Conservation (phyloP, 768 basidiomycete species). For the Suillus subaureus region DNA sequence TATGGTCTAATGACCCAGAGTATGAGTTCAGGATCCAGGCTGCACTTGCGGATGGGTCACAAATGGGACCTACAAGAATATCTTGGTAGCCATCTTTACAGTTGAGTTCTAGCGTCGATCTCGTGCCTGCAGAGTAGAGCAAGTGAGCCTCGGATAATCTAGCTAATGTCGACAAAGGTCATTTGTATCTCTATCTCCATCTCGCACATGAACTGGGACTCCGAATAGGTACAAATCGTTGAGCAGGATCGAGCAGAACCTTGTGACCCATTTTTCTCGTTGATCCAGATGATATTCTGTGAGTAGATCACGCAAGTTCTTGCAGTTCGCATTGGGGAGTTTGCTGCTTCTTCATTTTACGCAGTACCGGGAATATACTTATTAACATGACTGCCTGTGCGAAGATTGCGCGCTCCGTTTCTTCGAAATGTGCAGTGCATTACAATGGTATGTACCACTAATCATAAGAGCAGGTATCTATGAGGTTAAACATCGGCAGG, state of each 20-base stretch:
- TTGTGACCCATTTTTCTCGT: background rate
- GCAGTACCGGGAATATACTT: background rate
- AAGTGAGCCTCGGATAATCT: too few species aligned
- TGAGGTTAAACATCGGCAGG: constrained; percentile 6
- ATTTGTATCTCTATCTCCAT: too few species aligned
- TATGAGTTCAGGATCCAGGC: too few species aligned
- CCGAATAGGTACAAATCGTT: background rate
- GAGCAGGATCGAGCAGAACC: background rate
- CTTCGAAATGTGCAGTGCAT: constrained; percentile 47
- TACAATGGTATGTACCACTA: constrained; percentile 38
- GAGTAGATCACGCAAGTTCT: background rate
- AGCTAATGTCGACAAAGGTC: too few species aligned
- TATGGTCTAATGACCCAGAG: too few species aligned
- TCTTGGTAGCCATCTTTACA: too few species aligned
- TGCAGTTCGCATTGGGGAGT: background rate
- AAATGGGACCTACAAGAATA: too few species aligned
- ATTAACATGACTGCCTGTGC: constrained; percentile 26
- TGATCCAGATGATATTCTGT: background rate
- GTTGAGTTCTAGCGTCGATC: too few species aligned
- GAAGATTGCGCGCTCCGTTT: constrained; percentile 40
- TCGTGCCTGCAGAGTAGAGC: too few species aligned
- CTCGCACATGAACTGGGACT: too few species aligned
- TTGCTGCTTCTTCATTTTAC: background rate
- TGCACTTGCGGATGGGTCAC: too few species aligned
- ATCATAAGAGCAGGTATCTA: background rate